phyloP scores from a whole-genome alignment of 768 basidiomycete genomes.

The Leccinum sublutescens region DNA sequence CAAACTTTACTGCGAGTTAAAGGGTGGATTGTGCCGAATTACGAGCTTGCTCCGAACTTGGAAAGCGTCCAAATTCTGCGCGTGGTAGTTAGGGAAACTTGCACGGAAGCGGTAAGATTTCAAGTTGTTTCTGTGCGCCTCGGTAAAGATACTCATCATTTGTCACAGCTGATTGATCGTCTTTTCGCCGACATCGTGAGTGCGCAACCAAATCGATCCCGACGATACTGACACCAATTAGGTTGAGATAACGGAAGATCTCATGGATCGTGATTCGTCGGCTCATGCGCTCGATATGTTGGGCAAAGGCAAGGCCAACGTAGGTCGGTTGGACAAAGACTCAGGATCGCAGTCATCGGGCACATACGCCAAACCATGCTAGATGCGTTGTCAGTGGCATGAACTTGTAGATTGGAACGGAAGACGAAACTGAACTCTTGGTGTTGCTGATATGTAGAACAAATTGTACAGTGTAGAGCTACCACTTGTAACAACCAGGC shows the following conservation, averaged over 20 bases:
- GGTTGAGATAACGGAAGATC: conserved; percentile 63
- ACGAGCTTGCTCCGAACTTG: conserved; percentile 54
- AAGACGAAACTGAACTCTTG: neutral
- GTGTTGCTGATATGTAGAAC: neutral
- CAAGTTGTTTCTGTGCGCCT: conserved; percentile 17
- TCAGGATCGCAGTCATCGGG: conserved; percentile 50
- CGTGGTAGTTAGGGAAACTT: conserved; percentile 58
- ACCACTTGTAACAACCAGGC: neutral
- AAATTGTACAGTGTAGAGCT: neutral
- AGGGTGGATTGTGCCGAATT: conserved; percentile 62
- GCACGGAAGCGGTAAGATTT: conserved; percentile 46
- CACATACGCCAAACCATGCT: conserved; percentile 71
- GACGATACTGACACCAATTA: conserved; percentile 24
- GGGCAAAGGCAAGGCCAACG: conserved; percentile 33
- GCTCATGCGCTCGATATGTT: conserved; percentile 51
- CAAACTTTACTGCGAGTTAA: conserved; percentile 48
- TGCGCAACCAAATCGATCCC: conserved; percentile 4
- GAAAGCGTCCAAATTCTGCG: conserved; percentile 57
- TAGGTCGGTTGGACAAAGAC: conserved; percentile 47
- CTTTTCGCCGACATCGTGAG: conserved; percentile 69
- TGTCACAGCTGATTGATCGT: conserved; percentile 53
- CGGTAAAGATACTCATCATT: conserved; percentile 27
- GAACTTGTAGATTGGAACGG: neutral
- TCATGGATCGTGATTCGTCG: conserved; percentile 47
- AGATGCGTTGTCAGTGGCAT: conserved; percentile 4